Percentiles rank a stretch among this genome's conserved stretches.
These are phyloP conservation scores for Malassezia nana DNA, from an alignment of 1,284 basidiomycete species.

Conservation along the genomic window DNA sequence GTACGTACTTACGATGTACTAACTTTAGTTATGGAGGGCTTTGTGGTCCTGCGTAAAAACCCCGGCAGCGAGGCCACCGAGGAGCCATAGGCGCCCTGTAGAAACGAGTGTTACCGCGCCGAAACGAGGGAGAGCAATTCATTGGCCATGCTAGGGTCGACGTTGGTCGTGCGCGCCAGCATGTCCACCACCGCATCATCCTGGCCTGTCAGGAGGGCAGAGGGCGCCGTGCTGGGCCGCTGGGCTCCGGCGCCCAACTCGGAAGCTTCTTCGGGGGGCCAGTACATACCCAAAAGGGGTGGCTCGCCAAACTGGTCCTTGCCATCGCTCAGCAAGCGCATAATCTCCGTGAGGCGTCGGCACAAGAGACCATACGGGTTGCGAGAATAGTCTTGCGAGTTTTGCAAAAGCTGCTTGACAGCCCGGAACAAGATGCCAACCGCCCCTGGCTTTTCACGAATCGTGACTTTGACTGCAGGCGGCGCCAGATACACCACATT, in stretches of 20 bases:
- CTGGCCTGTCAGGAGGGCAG: slow-evolving; percentile 3
- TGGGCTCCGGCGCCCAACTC: not conserved
- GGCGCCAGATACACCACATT: slow-evolving; percentile 74
- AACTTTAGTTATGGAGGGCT: slow-evolving; percentile 27
- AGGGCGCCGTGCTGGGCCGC: not conserved
- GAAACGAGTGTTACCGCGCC: not conserved
- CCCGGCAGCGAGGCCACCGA: slow-evolving; percentile 46
- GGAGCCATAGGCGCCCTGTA: not conserved
- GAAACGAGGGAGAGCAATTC: slow-evolving; percentile 10
- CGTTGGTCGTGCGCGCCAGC: slow-evolving; percentile 6
- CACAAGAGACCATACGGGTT: slow-evolving; percentile 59
- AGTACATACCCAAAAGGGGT: slow-evolving; percentile 31
- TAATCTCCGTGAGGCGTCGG: slow-evolving; percentile 67
- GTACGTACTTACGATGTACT: slow-evolving; percentile 59
- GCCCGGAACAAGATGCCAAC: slow-evolving; percentile 50
- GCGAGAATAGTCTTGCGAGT: slow-evolving; percentile 55
- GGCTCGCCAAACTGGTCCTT: slow-evolving; percentile 64
- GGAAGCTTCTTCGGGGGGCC: slow-evolving; percentile 5
- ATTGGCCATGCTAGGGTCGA: slow-evolving; percentile 10
- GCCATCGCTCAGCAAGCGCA: slow-evolving; percentile 72
- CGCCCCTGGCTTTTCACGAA: slow-evolving; percentile 55
- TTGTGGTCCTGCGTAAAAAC: slow-evolving; percentile 49
- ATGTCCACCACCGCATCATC: slow-evolving; percentile 12
- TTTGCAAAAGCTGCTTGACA: slow-evolving; percentile 48
- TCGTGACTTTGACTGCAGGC: slow-evolving; percentile 59